Base-by-base conservation (phyloP, 2,329 filamentous ascomycete genomes). In the Colletotrichum tabaci region DNA sequence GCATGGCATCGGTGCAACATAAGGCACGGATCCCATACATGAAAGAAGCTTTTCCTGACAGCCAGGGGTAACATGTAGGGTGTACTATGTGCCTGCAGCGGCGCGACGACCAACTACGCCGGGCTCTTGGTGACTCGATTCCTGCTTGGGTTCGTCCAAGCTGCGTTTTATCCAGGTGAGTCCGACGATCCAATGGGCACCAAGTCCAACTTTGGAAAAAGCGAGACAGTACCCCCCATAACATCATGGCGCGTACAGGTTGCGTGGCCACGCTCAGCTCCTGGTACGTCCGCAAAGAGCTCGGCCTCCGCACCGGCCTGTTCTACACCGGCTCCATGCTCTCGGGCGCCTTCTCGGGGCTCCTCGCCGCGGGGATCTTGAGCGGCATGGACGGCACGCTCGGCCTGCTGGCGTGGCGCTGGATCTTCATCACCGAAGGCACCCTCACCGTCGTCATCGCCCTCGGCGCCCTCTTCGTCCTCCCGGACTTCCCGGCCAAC, bases 351-450 rank as follows among this genome's bases (percentile, higher is more conserved):
- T 76, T 76, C 53, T 74, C 75, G 15, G 76, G 76, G 2, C 71
- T 76, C 13, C 63, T 76, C 15, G 72, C 75, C 0, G 75, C 71
- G 18, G 75, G 69, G 0, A 72, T 77, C 40, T 72, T 69, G 7
- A 68, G 50, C 42, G 65, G 70, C 23, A 70, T 74, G 72, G 70
- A 74, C 21, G 72, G 70, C 6, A 23, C 55, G 9, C 23, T 30
- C 16, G 72, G 72, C 0, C 62, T 74, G 1, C 61, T 66, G 18
- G 72, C 66, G 2, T 90, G 88, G 88, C 86, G 87, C 77, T 90
- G 87, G 87, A 82, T 89, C 7, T 81, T 85, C 56, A 75, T 84
- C 6, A 77, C 85, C 2, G 82, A 85, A 49, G 75, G 83, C 13
- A 50, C 42, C n/a, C 58, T 66, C 15, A 52, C 23, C 3, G n/a